Evolutionary conservation across 805 yeast genomes (phyloP).

Genomic region (Saccharomycopsis synnaedendra): DNA sequence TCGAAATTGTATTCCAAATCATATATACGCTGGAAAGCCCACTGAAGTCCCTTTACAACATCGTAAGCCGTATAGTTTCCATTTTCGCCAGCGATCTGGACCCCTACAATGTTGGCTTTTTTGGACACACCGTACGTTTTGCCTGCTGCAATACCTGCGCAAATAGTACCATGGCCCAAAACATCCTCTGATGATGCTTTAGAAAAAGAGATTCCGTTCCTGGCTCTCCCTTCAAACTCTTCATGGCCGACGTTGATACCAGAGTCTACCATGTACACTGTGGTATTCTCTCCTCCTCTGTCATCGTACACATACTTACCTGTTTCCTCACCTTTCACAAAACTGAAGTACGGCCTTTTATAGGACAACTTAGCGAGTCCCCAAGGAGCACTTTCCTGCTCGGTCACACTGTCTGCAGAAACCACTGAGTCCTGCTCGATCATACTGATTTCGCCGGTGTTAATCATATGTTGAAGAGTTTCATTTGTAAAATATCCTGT

Average conservation of each 20-base stretch:
- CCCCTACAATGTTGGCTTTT: constrained; percentile 66
- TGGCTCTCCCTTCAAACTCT: constrained; percentile 76
- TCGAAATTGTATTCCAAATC: neutral
- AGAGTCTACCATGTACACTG: constrained; percentile 81
- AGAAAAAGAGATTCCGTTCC: constrained; percentile 79
- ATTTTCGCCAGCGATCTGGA: constrained; percentile 69
- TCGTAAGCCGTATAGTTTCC: constrained; percentile 26
- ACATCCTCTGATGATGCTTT: constrained; percentile 66
- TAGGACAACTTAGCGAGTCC: constrained; percentile 55
- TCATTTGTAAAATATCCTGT: neutral
- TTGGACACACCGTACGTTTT: constrained; percentile 76
- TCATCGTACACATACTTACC: constrained; percentile 6
- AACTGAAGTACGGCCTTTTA: neutral
- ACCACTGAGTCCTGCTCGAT: constrained; percentile 53
- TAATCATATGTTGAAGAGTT: neutral
- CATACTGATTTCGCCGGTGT: constrained; percentile 45
- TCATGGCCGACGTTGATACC: constrained; percentile 69
- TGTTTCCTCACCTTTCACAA: neutral
- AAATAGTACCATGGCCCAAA: constrained; percentile 92
- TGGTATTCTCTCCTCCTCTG: constrained; percentile 28
- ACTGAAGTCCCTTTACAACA: constrained; percentile 72
- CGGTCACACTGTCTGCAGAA: constrained; percentile 35
- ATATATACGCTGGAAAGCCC: neutral
- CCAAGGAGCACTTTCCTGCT: constrained; percentile 60
- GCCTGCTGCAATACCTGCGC: constrained; percentile 89